Conservation (phyloP, 1,284 basidiomycete genomes). For the Cutaneotrichosporon arboriforme region DNA sequence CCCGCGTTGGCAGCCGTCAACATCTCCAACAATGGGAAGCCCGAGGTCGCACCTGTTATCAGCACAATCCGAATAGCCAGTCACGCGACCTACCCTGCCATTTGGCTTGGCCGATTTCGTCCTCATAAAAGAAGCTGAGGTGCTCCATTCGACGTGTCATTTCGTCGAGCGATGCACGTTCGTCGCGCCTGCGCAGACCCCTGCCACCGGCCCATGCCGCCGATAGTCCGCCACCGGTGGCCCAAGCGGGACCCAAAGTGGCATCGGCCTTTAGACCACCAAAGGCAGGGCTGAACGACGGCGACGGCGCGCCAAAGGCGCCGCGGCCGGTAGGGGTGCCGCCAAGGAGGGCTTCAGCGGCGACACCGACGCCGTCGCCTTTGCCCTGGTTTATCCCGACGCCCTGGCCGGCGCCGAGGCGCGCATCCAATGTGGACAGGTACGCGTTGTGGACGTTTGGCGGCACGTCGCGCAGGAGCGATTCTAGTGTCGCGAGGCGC, state of each 20-base stretch:
- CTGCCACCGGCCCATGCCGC: constrained; percentile 14
- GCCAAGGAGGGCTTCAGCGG: constrained; percentile 34
- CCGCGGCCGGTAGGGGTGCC: constrained; percentile 4
- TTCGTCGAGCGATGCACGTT: constrained; percentile 27
- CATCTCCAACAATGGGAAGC: constrained; percentile 74
- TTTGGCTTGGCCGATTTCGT: constrained; percentile 50
- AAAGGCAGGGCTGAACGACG: constrained; percentile 3
- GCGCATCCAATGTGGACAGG: constrained; percentile 43
- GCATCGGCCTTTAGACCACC: constrained; percentile 11
- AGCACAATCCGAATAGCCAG: constrained; percentile 2
- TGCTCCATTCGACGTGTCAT: constrained; percentile 43
- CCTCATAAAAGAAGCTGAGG: constrained; percentile 48
- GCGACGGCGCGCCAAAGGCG: not conserved
- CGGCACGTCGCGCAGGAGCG: constrained; percentile 46
- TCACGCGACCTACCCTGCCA: constrained; percentile 45
- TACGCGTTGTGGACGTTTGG: constrained; percentile 48
- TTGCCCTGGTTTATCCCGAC: constrained; percentile 40
- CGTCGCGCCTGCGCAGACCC: constrained; percentile 9
- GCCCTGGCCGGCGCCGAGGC: constrained; percentile 40
- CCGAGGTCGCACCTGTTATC: constrained; percentile 68
- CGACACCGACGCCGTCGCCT: constrained; percentile 35
- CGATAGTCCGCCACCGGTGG: not conserved
- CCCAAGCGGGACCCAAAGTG: constrained; percentile 2
- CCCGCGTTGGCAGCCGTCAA: constrained; percentile 56
- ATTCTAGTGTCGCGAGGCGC: constrained; percentile 45